These are phyloP conservation scores for Clonostachys chloroleuca DNA, from an alignment of 2,329 filamentous ascomycete species.

Conservation along the genomic window DNA sequence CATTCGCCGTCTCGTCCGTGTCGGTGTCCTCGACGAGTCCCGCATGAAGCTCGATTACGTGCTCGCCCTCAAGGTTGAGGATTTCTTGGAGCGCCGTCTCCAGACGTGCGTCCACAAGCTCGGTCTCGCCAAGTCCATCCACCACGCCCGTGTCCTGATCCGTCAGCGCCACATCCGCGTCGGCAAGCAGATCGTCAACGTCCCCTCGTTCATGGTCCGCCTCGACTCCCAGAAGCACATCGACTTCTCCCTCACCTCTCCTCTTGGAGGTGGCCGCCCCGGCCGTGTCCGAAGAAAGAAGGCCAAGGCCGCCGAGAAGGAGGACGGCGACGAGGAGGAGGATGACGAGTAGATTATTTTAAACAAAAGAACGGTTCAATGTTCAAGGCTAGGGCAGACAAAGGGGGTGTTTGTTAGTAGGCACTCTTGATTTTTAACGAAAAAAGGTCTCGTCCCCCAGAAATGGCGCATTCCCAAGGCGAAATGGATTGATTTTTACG, in stretches of 20 bases:
- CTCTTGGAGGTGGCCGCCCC: slow-evolving; percentile 62
- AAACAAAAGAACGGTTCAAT: slow-evolving; percentile 16
- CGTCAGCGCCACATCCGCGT: slow-evolving; percentile 99
- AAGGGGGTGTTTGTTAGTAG: too few species aligned
- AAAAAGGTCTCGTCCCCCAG: too few species aligned
- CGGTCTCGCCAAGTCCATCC: slow-evolving; percentile 99
- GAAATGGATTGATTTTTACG: too few species aligned
- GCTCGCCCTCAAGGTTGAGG: slow-evolving; percentile 96
- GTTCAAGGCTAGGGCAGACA: slow-evolving; percentile 5
- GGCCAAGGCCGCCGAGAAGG: slow-evolving; percentile 90
- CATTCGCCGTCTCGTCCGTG: slow-evolving; percentile 99
- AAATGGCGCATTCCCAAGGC: too few species aligned
- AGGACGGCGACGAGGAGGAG: slow-evolving; percentile 74
- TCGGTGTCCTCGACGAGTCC: slow-evolving; percentile 99
- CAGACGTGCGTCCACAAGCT: slow-evolving; percentile 99
- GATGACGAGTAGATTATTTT: slow-evolving; percentile 73
- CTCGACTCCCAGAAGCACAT: slow-evolving; percentile 96
- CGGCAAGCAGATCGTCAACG: slow-evolving; percentile 99
- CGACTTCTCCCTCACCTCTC: slow-evolving; percentile 6
- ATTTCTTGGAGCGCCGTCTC: slow-evolving; percentile 99
- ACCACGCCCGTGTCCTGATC: slow-evolving; percentile 99
- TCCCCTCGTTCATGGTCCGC: slow-evolving; percentile 98
- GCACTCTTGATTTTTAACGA: too few species aligned
- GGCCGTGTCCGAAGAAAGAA: slow-evolving; percentile 99
- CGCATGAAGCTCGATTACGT: slow-evolving; percentile 99